Evolutionary conservation across 208 protist species (phyloP), one percentile per base, ranked within the genome.

Genomic region (Histomonas meleagridis): DNA sequence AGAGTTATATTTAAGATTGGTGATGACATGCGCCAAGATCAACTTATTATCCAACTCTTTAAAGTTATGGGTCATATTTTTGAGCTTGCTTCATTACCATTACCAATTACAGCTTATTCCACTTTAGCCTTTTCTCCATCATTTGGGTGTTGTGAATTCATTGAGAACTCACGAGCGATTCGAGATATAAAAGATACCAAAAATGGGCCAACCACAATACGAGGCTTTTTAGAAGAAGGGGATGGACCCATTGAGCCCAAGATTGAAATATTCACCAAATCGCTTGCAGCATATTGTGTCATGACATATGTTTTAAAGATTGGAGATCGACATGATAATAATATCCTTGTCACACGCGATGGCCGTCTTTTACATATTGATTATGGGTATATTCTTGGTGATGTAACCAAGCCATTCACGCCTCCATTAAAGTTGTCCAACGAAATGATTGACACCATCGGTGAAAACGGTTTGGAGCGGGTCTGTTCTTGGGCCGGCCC

Each of bases 301-400:
- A 96, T 98, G 93, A 98, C 97, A 7, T 98, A 97, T 93, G 96
- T 99, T 53, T 93, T 99, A 0, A 97, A 97, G 38, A 97, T 98
- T 90, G 97, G 97, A 38, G 97, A 99, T 95, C 76, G 96, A 32
- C 96, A 97, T 93, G 90, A 95, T 49, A 93, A 95, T 55, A 95
- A 95, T 49, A 70, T 95, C n/a, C 48, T 95, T 12, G 40, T 95
- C 0, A 95, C 79, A 32, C 0, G 40, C 60, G 65, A 95, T 46
- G 97, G 98, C 38, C 94, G 96, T 51, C 93, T 98, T 55, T 95
- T 99, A 91, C 98, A 99, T 93, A 98, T 99, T 93, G 98, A 99
- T 94, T 99, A 98, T 94, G 97, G 97, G 18, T 98, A 96, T 93
- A 97, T 98, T 90, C 92, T 99, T 26, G 98, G 97, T 49, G 92